A percentile compares a stretch with the other conserved stretches of the same genome.
Evolutionary conservation across 2,329 filamentous ascomycete genomes (phyloP).

Genomic region (Nothophoma quercina): DNA sequence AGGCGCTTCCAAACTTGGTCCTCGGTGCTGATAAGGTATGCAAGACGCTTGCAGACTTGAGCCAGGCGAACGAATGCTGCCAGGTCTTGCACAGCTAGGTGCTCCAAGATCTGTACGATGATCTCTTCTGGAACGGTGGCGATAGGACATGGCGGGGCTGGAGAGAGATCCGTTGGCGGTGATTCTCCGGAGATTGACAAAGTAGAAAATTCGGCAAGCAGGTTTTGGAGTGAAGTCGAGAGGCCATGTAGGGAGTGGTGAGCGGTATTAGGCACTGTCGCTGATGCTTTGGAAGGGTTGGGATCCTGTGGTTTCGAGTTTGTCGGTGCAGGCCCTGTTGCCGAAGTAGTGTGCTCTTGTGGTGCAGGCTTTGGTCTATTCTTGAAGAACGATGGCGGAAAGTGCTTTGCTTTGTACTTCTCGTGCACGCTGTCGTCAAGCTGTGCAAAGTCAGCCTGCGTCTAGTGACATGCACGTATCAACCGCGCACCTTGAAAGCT

Average conservation of each 20-base stretch:
- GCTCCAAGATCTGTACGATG: slow-evolving; percentile 76
- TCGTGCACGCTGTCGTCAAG: slow-evolving; percentile 86
- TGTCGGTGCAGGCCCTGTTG: slow-evolving; percentile 43
- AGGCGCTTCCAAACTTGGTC: slow-evolving; percentile 85
- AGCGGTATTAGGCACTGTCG: slow-evolving; percentile 61
- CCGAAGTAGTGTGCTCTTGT: slow-evolving; percentile 16
- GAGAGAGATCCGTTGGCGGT: slow-evolving; percentile 74
- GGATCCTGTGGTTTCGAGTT: slow-evolving; percentile 50
- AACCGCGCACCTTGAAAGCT: slow-evolving; percentile 84
- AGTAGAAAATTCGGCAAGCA: slow-evolving; percentile 77
- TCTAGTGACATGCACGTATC: no score
- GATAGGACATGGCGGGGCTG: slow-evolving; percentile 81
- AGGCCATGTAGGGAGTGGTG: slow-evolving; percentile 65
- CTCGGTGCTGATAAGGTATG: slow-evolving; percentile 84
- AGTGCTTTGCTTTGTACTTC: slow-evolving; percentile 90
- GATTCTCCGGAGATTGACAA: slow-evolving; percentile 73
- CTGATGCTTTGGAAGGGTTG: slow-evolving; percentile 59
- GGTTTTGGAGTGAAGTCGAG: slow-evolving; percentile 66
- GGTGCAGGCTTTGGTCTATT: slow-evolving; percentile 27
- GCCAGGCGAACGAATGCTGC: slow-evolving; percentile 78
- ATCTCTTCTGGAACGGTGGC: slow-evolving; percentile 82
- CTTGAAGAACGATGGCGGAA: slow-evolving; percentile 67
- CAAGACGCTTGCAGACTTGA: slow-evolving; percentile 84
- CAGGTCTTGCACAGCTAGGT: slow-evolving; percentile 77
- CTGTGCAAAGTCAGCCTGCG: slow-evolving; percentile 53